Conservation (phyloP, 2,329 filamentous ascomycete genomes). For the Penicillium sp. region DNA sequence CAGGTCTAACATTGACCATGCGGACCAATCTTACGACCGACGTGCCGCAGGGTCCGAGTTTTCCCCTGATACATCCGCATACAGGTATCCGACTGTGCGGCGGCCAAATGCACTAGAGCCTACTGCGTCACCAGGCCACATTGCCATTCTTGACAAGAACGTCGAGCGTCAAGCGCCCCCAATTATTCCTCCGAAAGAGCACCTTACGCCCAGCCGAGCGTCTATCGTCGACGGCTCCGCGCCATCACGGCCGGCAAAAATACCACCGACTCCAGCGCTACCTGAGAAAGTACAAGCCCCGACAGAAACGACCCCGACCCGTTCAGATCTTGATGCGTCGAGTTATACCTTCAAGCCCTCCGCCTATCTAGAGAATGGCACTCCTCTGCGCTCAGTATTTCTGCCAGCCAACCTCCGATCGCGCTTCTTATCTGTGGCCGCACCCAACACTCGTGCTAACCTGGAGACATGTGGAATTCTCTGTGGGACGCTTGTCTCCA, state of each 20-base stretch:
- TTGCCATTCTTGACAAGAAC: constrained; percentile 16
- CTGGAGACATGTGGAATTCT: constrained; percentile 95
- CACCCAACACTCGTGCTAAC: constrained; percentile 71
- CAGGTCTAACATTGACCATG: constrained; percentile 39
- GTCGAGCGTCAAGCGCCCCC: constrained; percentile 30
- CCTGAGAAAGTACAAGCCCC: constrained; percentile 27
- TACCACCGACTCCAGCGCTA: constrained; percentile 24
- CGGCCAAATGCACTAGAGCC: constrained; percentile 32
- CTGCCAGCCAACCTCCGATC: constrained; percentile 71
- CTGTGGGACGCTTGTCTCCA: constrained; percentile 84
- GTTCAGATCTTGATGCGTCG: constrained; percentile 38
- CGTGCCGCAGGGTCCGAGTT: constrained; percentile 11
- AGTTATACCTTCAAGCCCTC: constrained; percentile 78
- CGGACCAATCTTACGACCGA: constrained; percentile 11
- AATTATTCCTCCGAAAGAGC: constrained; percentile 41
- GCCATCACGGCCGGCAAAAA: constrained; percentile 26
- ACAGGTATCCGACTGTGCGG: constrained; percentile 46
- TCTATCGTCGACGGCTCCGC: constrained; percentile 17
- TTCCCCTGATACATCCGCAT: constrained; percentile 28
- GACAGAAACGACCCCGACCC: constrained; percentile 13
- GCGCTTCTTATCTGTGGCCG: constrained; percentile 69
- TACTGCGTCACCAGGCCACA: constrained; percentile 19
- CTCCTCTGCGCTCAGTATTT: constrained; percentile 81
- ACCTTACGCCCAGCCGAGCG: constrained; percentile 13
- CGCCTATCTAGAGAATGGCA: constrained; percentile 84